Evolutionary conservation across 2,329 filamentous ascomycete genomes (phyloP).

Genomic region (Exserohilum turcica): DNA sequence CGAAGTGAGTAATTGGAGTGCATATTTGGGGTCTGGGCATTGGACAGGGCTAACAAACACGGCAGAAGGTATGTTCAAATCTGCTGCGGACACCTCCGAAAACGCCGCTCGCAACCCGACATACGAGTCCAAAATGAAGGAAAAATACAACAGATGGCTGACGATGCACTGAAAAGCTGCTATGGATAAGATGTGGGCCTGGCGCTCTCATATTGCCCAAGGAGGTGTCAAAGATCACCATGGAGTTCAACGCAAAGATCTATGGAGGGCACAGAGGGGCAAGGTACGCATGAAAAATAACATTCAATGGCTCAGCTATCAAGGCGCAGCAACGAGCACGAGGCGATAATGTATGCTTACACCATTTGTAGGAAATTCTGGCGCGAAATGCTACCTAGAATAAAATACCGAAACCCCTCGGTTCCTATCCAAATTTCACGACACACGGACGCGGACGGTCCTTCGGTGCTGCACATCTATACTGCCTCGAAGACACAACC

Average conservation of each 20-base stretch:
- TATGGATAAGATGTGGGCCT: constrained; percentile 76
- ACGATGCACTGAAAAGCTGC: constrained; percentile 58
- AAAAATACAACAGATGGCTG: constrained; percentile 4
- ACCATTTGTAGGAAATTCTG: constrained; percentile 76
- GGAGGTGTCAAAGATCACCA: constrained; percentile 74
- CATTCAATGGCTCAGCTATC: not conserved
- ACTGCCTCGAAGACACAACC: constrained; percentile 31
- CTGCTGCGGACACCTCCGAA: constrained; percentile 25
- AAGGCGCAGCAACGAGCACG: not conserved
- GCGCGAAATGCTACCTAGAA: constrained; percentile 76
- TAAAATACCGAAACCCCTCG: constrained; percentile 93
- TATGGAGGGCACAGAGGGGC: constrained; percentile 73
- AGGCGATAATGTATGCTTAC: not conserved
- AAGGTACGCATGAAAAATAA: constrained; percentile 57
- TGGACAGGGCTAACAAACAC: constrained; percentile 26
- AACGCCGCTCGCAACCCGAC: constrained; percentile 3
- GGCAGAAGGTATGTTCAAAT: constrained; percentile 40
- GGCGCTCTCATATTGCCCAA: constrained; percentile 82
- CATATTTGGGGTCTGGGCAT: not conserved
- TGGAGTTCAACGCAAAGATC: constrained; percentile 69
- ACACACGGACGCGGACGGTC: constrained; percentile 53
- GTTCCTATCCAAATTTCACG: constrained; percentile 83
- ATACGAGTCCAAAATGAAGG: not conserved
- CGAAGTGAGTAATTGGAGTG: constrained; percentile 60
- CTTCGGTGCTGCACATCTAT: constrained; percentile 40